Base-by-base conservation (phyloP, 169 alveolate species). In the Blepharisma undulans region DNA sequence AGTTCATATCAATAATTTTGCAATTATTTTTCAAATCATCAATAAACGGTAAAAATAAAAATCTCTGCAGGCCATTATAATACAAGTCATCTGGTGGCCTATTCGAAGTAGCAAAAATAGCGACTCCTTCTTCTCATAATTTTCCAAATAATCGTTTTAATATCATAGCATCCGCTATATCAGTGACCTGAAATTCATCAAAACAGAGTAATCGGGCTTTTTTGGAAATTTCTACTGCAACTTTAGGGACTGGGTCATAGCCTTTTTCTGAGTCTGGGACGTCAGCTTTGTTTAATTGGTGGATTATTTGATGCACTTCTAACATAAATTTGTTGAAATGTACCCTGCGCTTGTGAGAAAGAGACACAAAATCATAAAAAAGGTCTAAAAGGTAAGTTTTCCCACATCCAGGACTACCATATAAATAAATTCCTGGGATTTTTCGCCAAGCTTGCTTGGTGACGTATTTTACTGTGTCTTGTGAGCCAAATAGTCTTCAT, bases 101-200 rank as follows among this genome's bases (percentile, higher is more conserved):
- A 79, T 97, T 97, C 7, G 98, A 94, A 4, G 99, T 97, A 25
- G 98, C 94, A 4, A 97, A 90, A 16, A 96, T 92, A 0, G 95
- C 93, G 18, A 97, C 95, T 14, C 92, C 89, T 84, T 96, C 90
- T 8, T 88, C 92, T 84, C 93, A 90, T 80, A 97, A 90, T 21
- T 96, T 92, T 80, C 97, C 98, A 88, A 97, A 97, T 19, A 97
- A 94, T 8, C 98, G 91, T 72, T 96, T 96, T 34, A 97, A 88
- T 12, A 97, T 97, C 97, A 97, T 95, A 80, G 99, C 99, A 84
- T 97, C 99, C 18, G 98, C 97, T 61, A 97, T 97, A 79, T 97
- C 98, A 1, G 97, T 97, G 8, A 97, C 99, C 89, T 97, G 96
- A 72, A 97, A 97, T 77, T 97, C 99, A 89, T 97, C 99, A 66